Evolutionary conservation across 371 early-diverging fungal genomes (phyloP), one percentile per base, ranked within the genome.

Genomic region (Rhizopus sp.): DNA sequence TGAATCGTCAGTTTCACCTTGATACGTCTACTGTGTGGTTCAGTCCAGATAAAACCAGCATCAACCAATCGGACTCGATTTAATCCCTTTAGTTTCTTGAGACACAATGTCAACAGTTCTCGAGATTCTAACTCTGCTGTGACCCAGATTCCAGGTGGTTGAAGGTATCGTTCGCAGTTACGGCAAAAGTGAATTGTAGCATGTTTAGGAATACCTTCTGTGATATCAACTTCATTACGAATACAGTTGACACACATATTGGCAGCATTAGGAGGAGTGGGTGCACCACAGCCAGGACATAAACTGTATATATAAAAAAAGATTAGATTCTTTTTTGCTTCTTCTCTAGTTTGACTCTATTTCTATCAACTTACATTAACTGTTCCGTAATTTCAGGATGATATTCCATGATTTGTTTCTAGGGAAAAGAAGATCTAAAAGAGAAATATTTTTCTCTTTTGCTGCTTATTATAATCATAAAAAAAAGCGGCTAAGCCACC

Each of bases 221-320:
- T 96, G 64, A 98, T 94, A 70, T 98, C 97, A 35, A 96, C 96
- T 58, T 92, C 89, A 59, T 88, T 89, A 54, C 95, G 92, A 60
- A 98, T 94, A 82, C 99, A 99, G 84, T 95, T 91, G 60, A 95
- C 88, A 78, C 99, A 99, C 95, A 97, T 94, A 80, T 97, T 98
- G 53, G 97, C 92, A 13, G 94, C 90, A 73, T 98, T 98, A 51
- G 99, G 99, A 49, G 94, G 89, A 64, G 98, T 98, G 9, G 93
- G 85, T 13, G 91, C 89, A 68, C 99, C 99, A 81, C 99, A 99
- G 62, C 92, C 90, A 69, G 98, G 98, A 75, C 99, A 99, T 55
- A 70, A 66, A 66, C 72, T 73, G 59, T 31, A 52, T n/a, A n/a
- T n/a, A 15, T 30, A 12, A 57, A 9, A 39, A 39, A 3, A 52